Evolutionary conservation across 768 basidiomycete species (phyloP), one percentile per base, ranked within the genome.

Genomic region (Cystobasidium ongulense): DNA sequence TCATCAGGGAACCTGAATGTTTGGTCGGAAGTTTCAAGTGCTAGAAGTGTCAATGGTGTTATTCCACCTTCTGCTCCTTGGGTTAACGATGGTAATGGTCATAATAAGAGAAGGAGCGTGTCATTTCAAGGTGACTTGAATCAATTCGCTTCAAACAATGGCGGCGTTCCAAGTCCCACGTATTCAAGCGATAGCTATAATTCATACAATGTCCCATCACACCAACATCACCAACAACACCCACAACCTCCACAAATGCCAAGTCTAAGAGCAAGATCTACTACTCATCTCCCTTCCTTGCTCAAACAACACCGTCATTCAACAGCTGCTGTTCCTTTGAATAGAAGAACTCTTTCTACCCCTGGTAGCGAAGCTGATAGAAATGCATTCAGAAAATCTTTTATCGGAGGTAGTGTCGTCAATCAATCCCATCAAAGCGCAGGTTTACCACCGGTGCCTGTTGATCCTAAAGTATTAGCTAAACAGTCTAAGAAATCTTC

Each of bases 381-480:
- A 31, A 25, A n/a, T 50, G 50, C 29, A 29, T 64, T 64, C 39
- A 52, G 39, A n/a, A 35, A 52, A 46, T 67, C 65, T 8, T 46
- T 52, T 35, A 39, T 46, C 21, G 65, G 39, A 10, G 68, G 33
- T 54, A 17, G 46, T 41, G 66, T 43, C 13, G 27, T 52, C 23
- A 53, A 31, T 33, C 31, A 68, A 29, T 33, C 41, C 23, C 5
- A 7, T 50, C 23, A 23, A n/a, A 27, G 35, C 23, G 21, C 31
- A 17, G 13, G 29, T 59, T 43, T 71, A 27, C 68, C 68, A 8
- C 68, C 68, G 27, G 54, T 71, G 25, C 68, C 68, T 23, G 53
- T 71, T 31, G 68, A 71, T 54, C 68, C 68, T 8, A 71, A 71
- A 43, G 33, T 71, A 41, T 52, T 71, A 29, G 68, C 68, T 13